These are phyloP conservation scores for Colletotrichum gigasporum DNA, from an alignment of 2,329 filamentous ascomycete species.

Conservation along the genomic window DNA sequence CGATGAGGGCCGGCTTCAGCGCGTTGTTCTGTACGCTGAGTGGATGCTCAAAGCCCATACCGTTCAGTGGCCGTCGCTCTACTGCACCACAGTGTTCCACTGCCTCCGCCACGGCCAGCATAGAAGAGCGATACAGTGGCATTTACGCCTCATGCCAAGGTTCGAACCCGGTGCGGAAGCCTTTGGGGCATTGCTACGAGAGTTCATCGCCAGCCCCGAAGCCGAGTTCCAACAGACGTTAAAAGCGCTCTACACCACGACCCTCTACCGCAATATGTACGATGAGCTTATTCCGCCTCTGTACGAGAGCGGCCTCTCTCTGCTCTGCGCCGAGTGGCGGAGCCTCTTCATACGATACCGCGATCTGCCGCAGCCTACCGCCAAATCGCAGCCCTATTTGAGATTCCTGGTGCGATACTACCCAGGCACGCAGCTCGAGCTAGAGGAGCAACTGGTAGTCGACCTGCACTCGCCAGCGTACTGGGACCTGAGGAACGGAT, in stretches of 20 bases:
- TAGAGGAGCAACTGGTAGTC: slow-evolving; percentile 45
- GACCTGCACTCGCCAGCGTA: slow-evolving; percentile 7
- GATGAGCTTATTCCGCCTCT: slow-evolving; percentile 61
- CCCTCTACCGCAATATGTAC: slow-evolving; percentile 55
- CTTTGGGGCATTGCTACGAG: slow-evolving; percentile 54
- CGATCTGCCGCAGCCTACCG: slow-evolving; percentile 50
- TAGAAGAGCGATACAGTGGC: slow-evolving; percentile 55
- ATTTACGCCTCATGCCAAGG: slow-evolving; percentile 52
- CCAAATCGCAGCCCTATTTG: slow-evolving; percentile 57
- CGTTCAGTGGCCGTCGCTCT: slow-evolving; percentile 60
- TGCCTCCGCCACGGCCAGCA: slow-evolving; percentile 51
- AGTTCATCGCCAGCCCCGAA: slow-evolving; percentile 50
- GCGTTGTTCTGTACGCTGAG: slow-evolving; percentile 50
- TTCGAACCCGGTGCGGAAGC: slow-evolving; percentile 52
- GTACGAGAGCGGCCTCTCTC: slow-evolving; percentile 55
- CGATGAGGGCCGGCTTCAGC: slow-evolving; percentile 39
- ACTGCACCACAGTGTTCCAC: slow-evolving; percentile 55
- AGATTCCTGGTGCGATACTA: slow-evolving; percentile 58
- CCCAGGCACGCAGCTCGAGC: slow-evolving; percentile 46
- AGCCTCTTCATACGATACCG: slow-evolving; percentile 47
- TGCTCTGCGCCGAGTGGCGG: slow-evolving; percentile 59
- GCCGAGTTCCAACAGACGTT: slow-evolving; percentile 50
- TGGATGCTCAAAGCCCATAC: slow-evolving; percentile 50
- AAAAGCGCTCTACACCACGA: slow-evolving; percentile 55
- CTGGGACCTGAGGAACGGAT: slow-evolving; percentile 17